Conservation (phyloP, 345 rosid genomes). For the Aquilaria malaccensis region DNA sequence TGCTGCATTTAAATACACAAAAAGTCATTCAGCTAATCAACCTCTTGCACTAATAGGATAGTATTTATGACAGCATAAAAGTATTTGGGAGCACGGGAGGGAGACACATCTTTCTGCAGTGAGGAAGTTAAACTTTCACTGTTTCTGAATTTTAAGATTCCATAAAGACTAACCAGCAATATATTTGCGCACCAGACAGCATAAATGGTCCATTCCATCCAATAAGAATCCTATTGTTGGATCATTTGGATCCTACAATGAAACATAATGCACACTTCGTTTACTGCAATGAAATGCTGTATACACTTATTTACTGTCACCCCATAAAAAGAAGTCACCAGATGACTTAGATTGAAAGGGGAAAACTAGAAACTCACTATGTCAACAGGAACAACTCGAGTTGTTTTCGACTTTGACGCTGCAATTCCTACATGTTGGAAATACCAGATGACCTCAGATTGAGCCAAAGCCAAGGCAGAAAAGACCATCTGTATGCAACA, state of each 20-base stretch:
- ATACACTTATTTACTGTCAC: too few species aligned
- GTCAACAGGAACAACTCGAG: conserved; percentile 71
- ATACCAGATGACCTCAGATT: conserved; percentile 95
- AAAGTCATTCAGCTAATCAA: conserved; percentile 5
- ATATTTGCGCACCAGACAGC: conserved; percentile 96
- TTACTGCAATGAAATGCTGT: too few species aligned
- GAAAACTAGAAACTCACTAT: conserved; percentile 45
- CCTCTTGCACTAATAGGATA: conserved; percentile 3
- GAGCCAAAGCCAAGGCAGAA: conserved; percentile 94
- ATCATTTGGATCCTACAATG: conserved; percentile 88
- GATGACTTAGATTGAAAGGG: conserved; percentile 1
- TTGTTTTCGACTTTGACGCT: conserved; percentile 69
- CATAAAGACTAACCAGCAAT: conserved; percentile 60
- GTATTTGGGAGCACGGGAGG: not conserved
- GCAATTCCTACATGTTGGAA: conserved; percentile 93
- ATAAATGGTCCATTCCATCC: conserved; percentile 93
- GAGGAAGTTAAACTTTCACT: conserved; percentile 8
- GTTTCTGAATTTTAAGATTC: not conserved
- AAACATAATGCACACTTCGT: conserved; percentile 10
- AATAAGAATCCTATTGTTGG: conserved; percentile 95
- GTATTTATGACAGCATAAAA: conserved; percentile 1
- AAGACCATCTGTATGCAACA: conserved; percentile 76
- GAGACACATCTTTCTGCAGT: conserved; percentile 3
- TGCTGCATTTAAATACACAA: conserved; percentile 55
- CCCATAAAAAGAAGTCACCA: not conserved